These are phyloP conservation scores for Coemansia sp. DNA, from an alignment of 192 early-diverging fungal genomes.

Conservation along the genomic window DNA sequence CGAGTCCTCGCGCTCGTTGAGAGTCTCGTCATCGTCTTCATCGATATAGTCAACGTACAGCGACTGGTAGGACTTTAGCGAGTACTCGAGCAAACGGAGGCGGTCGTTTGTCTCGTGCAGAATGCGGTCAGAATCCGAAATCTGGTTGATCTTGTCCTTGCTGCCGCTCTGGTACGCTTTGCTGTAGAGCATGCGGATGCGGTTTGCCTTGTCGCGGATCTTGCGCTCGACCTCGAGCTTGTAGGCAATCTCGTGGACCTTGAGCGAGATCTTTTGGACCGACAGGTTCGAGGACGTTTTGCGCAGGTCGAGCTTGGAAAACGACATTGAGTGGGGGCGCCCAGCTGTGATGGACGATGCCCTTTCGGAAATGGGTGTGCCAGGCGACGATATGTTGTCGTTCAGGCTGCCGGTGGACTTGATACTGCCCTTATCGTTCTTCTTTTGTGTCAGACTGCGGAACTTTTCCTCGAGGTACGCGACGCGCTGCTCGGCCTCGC, in stretches of 20 bases:
- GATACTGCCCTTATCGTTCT: constrained; percentile 52
- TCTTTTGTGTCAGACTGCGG: constrained; percentile 59
- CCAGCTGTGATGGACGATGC: neutral
- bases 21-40: constrained; percentile 72
- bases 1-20: constrained; percentile 18
- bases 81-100: constrained; percentile 66
- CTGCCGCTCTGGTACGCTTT: constrained; percentile 48
- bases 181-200: constrained; percentile 50
- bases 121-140: constrained; percentile 38
- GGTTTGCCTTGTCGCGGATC: constrained; percentile 64
- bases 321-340: constrained; percentile 42
- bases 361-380: constrained; percentile 21
- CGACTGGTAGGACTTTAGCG: constrained; percentile 82
- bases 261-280: constrained; percentile 72
- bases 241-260: constrained; percentile 81
- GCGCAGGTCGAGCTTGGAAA: constrained; percentile 61
- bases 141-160: constrained; percentile 54
- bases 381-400: constrained; percentile 21
- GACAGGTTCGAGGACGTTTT: constrained; percentile 68
- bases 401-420: constrained; percentile 34
- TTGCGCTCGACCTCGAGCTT: constrained; percentile 95
- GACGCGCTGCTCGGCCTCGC: constrained; percentile 65
- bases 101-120: constrained; percentile 70
- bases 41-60: constrained; percentile 78
- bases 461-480: constrained; percentile 70